A percentile compares a stretch with the other conserved stretches of the same genome.
Evolutionary conservation across 129 eudicot species (phyloP).

Genomic region (Flaveria bidentis): DNA sequence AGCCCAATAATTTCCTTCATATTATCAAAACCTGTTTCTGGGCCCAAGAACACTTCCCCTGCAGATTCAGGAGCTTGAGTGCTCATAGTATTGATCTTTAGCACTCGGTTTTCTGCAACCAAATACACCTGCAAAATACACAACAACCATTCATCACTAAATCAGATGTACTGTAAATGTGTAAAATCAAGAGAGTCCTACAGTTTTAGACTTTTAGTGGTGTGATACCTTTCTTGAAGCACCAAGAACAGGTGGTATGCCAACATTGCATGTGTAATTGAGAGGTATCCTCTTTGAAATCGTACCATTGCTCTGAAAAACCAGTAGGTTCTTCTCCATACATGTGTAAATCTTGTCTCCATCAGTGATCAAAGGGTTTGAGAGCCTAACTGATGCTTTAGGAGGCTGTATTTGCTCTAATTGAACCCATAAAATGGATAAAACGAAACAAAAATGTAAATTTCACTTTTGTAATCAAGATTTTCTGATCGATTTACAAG

Average conservation of each 20-base stretch:
- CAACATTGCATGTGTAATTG: conserved; percentile 56
- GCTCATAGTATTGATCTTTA: conserved; percentile 47
- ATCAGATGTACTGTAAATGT: background rate
- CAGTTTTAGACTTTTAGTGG: background rate
- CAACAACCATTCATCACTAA: background rate
- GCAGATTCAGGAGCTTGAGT: conserved; percentile 45
- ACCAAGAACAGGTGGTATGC: conserved; percentile 69
- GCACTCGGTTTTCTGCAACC: conserved; percentile 76
- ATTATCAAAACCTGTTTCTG: conserved; percentile 45
- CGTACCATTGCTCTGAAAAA: conserved; percentile 77
- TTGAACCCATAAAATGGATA: conserved; percentile 5
- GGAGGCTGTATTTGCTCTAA: conserved; percentile 39
- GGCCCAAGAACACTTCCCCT: conserved; percentile 67
- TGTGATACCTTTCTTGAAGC: conserved; percentile 58
- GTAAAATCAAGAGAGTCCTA: conserved; percentile 3
- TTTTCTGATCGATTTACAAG: background rate
- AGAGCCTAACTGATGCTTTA: conserved; percentile 49
- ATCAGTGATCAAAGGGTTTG: conserved; percentile 63
- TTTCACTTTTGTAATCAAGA: background rate
- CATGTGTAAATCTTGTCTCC: conserved; percentile 69
- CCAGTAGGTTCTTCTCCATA: conserved; percentile 48
- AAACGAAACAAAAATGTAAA: background rate
- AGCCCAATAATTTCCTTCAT: conserved; percentile 67
- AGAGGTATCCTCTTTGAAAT: conserved; percentile 54
- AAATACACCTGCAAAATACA: conserved; percentile 62